A percentile compares a stretch with the other conserved stretches of the same genome.
Evolutionary conservation across 306 rosid genomes (phyloP).

Genomic region (Malus asiatica): DNA sequence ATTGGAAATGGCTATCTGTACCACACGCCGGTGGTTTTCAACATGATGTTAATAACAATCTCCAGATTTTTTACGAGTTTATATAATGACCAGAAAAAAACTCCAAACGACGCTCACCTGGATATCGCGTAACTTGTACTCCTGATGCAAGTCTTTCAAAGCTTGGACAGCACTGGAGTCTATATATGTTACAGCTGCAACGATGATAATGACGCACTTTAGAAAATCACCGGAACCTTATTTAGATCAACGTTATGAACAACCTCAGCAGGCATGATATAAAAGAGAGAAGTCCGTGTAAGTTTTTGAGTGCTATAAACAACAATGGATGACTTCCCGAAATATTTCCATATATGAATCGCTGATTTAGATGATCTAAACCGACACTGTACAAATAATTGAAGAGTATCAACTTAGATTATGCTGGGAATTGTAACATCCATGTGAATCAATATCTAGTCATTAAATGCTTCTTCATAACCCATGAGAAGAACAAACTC

Average conservation of each 20-base stretch:
- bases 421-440: not conserved
- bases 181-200: constrained; percentile 88
- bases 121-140: constrained; percentile 81
- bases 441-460: not conserved
- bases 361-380: not conserved
- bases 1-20: constrained; percentile 89
- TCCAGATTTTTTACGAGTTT: not conserved
- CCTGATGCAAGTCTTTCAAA: constrained; percentile 79
- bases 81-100: not conserved
- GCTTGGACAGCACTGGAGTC: constrained; percentile 96
- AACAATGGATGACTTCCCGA: not conserved
- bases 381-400: not conserved
- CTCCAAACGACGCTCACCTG: constrained; percentile 33
- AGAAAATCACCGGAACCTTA: not conserved
- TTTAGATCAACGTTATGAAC: not conserved
- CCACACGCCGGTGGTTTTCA: constrained; percentile 10
- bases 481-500: not conserved
- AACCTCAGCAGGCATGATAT: not conserved
- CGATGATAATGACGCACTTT: constrained; percentile 13
- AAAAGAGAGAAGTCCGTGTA: no score
- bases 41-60: not conserved
- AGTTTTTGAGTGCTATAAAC: not conserved
- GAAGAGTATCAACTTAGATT: no score
- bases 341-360: no score
- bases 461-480: not conserved